Conservation (phyloP, 257 asterid genomes). For the Eucommia ulmoides region DNA sequence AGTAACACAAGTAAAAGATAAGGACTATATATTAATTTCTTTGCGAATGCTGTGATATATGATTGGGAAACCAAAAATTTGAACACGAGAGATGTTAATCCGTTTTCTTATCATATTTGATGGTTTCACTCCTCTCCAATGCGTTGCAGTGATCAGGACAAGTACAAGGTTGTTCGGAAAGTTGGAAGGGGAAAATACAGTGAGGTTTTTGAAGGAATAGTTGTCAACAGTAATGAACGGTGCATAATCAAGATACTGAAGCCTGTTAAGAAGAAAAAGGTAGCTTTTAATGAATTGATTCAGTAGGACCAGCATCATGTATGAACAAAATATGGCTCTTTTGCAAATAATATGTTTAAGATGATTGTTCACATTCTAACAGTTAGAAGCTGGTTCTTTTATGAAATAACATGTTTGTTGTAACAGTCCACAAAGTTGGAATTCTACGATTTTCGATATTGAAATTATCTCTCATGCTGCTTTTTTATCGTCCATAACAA, state of each 20-base stretch:
- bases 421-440: neutral
- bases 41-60: neutral
- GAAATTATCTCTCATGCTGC: neutral
- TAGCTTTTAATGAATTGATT: neutral
- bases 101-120: too few relatives aligned
- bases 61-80: too few relatives aligned
- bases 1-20: neutral
- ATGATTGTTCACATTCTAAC: too few relatives aligned
- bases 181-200: slow-evolving; percentile 43
- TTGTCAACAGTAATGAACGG: slow-evolving; percentile 20
- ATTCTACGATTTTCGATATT: neutral
- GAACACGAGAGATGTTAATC: too few relatives aligned
- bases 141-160: slow-evolving; percentile 25
- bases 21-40: neutral
- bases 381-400: neutral
- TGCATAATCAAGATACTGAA: slow-evolving; percentile 34
- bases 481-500: too few relatives aligned
- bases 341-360: too few relatives aligned
- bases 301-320: neutral
- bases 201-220: slow-evolving; percentile 32
- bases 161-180: slow-evolving; percentile 34
- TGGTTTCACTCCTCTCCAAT: neutral
- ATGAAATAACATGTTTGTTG: neutral
- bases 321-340: too few relatives aligned
- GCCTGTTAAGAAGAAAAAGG: slow-evolving; percentile 41